phyloP scores from a whole-genome alignment of 1,284 basidiomycete species.

The Thelephora terrestris region DNA sequence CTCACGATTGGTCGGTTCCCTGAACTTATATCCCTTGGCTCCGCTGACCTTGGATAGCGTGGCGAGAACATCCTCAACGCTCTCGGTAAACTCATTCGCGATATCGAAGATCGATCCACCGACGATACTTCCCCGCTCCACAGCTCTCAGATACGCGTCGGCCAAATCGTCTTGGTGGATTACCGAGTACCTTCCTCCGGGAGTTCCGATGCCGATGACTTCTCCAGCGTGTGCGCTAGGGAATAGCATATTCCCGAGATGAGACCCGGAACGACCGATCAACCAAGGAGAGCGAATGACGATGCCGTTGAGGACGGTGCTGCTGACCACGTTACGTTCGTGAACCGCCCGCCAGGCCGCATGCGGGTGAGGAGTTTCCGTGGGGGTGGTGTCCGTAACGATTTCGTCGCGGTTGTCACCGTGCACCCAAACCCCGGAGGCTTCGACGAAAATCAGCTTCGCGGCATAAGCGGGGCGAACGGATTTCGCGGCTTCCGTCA shows the following conservation, averaged over 20 bases:
- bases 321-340: slow-evolving; percentile 27
- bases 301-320: slow-evolving; percentile 32
- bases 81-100: slow-evolving; percentile 34
- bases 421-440: slow-evolving; percentile 39
- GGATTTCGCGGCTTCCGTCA: slow-evolving; percentile 21
- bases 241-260: slow-evolving; percentile 28
- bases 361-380: slow-evolving; percentile 19
- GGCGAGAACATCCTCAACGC: slow-evolving; percentile 33
- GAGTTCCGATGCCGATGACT: slow-evolving; percentile 29
- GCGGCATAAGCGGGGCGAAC: slow-evolving; percentile 25
- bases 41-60: slow-evolving; percentile 33
- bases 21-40: slow-evolving; percentile 24
- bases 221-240: slow-evolving; percentile 25
- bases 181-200: slow-evolving; percentile 31
- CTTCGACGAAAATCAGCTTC: slow-evolving; percentile 41
- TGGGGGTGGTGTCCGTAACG: slow-evolving; percentile 27
- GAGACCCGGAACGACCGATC: slow-evolving; percentile 36
- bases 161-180: slow-evolving; percentile 44
- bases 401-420: slow-evolving; percentile 26
- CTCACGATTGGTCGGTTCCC: slow-evolving; percentile 27
- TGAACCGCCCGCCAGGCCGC: slow-evolving; percentile 27
- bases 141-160: slow-evolving; percentile 33
- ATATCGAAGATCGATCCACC: slow-evolving; percentile 37
- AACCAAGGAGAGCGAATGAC: slow-evolving; percentile 39
- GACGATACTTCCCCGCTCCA: slow-evolving; percentile 30